Percentiles rank a stretch among this genome's conserved stretches.
These are phyloP conservation scores for Rhexocercosporidium sp. DNA, from an alignment of 2,329 filamentous ascomycete genomes.

Conservation along the genomic window DNA sequence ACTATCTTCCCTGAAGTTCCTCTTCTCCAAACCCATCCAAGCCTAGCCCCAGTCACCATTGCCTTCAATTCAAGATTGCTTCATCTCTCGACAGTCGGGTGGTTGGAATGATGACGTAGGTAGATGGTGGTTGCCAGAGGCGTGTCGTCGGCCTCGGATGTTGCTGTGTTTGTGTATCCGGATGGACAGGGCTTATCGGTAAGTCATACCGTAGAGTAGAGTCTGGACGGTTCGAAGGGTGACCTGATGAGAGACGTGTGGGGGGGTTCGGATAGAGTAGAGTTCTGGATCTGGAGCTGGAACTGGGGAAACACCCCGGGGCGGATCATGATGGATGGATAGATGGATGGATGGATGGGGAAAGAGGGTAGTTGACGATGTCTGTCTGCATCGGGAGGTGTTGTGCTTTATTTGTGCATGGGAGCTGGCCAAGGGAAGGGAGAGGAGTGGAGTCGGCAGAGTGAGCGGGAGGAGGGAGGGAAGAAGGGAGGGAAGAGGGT, in stretches of 20 bases:
- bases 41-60: not conserved
- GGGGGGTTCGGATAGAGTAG: not conserved
- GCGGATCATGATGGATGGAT: conserved; percentile 7
- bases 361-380: not conserved
- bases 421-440: not conserved
- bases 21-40: not conserved
- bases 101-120: conserved; percentile 10
- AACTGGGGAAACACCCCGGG: not conserved
- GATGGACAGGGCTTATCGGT: not conserved
- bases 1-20: not conserved
- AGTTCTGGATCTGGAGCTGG: not conserved
- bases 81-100: conserved; percentile 17
- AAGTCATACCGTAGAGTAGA: too few relatives aligned
- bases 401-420: not conserved
- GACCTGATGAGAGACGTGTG: not conserved
- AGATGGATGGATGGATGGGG: not conserved
- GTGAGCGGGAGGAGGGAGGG: too few relatives aligned
- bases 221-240: too few relatives aligned
- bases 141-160: not conserved
- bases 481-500: not conserved
- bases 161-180: not conserved
- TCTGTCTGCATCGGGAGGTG: not conserved
- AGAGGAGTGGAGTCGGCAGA: too few relatives aligned
- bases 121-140: conserved; percentile 14
- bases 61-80: conserved; percentile 18